Evolutionary conservation across 2,329 filamentous ascomycete genomes (phyloP).

Genomic region (Dichotomopilus funicola): DNA sequence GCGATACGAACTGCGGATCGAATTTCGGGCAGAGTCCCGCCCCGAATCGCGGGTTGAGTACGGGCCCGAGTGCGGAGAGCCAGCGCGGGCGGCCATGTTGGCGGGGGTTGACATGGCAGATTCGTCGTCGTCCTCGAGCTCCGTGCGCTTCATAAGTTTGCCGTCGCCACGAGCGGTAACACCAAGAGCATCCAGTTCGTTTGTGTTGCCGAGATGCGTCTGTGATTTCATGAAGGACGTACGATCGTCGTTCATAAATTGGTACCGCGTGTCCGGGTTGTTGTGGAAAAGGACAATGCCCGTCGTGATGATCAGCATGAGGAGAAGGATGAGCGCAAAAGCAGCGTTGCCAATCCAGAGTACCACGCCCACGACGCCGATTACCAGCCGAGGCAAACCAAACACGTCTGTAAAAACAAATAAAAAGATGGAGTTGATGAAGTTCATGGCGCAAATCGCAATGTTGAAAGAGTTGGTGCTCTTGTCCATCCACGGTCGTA

Average conservation of each 20-base stretch:
- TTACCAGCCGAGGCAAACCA: slow-evolving; percentile 68
- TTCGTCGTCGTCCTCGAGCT: slow-evolving; percentile 62
- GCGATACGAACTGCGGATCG: slow-evolving; percentile 10
- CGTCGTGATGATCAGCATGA: slow-evolving; percentile 67
- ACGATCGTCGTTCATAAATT: slow-evolving; percentile 83
- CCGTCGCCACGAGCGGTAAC: slow-evolving; percentile 75
- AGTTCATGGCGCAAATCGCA: slow-evolving; percentile 73
- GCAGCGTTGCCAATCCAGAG: slow-evolving; percentile 78
- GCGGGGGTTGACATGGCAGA: slow-evolving; percentile 55
- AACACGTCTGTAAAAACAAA: slow-evolving; percentile 79
- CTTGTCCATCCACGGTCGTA: slow-evolving; percentile 93
- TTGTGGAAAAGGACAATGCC: slow-evolving; percentile 67
- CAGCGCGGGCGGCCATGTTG: slow-evolving; percentile 13
- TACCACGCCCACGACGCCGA: slow-evolving; percentile 74
- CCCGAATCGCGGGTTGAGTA: slow-evolving; percentile 21
- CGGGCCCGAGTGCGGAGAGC: slow-evolving; percentile 41
- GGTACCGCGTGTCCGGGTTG: slow-evolving; percentile 81
- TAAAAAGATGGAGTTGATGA: slow-evolving; percentile 73
- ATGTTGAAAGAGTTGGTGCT: slow-evolving; percentile 90
- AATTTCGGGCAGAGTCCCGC: slow-evolving; percentile 23
- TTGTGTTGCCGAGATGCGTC: slow-evolving; percentile 61
- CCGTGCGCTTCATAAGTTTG: slow-evolving; percentile 54
- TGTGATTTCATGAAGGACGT: slow-evolving; percentile 89
- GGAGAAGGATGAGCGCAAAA: slow-evolving; percentile 67
- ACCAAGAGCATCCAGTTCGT: slow-evolving; percentile 75